Evolutionary conservation across 352 stramenopile genomes (phyloP), one percentile per base, ranked within the genome.

Genomic region (Phytopythium ostracodes): DNA sequence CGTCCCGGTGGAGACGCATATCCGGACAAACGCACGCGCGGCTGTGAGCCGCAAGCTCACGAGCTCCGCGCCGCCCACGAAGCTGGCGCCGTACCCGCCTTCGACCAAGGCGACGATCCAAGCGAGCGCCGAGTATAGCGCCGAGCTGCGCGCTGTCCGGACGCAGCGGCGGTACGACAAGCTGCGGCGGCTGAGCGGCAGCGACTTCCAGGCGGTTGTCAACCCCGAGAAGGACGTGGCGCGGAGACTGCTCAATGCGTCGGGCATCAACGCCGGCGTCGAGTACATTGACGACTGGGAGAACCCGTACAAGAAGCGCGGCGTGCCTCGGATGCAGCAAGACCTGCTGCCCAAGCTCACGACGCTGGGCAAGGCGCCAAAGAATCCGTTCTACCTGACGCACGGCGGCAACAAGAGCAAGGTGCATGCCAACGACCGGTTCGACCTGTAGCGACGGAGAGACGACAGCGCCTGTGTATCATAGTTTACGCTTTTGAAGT

Each of bases 261-360:
- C 76, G 15, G 73, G 76, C 2, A 77, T 91, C 43, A 88, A 88
- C 59, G 66, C 78, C 18, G 77, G 74, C 7, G 60, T 80, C 40
- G 70, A 84, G 29, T 91, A 89, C 56, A 54, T 89, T 14, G 71
- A 89, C 58, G 74, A 78, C 27, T 81, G 77, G 66, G 70, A 76
- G n/a, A 88, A 89, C 63, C 79, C 81, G 4, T 89, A 84, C 79
- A 88, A 79, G 49, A 86, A 84, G 60, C 77, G 79, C 24, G 79
- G 79, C 5, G 66, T 89, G 12, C 77, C 77, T 20, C 71, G 73
- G 15, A 66, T 47, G 14, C 85, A 79, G 52, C 61, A 71, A n/a
- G 77, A 87, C 56, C 52, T 89, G 40, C 44, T 87, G 25, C 79
- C 77, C 1, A 63, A 71, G 11, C 50, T 89, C 18, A 73, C 77